A percentile compares a stretch with the other conserved stretches of the same genome.
These are phyloP conservation scores for Aspergillus sp. DNA, from an alignment of 2,329 filamentous ascomycete species.

Conservation along the genomic window DNA sequence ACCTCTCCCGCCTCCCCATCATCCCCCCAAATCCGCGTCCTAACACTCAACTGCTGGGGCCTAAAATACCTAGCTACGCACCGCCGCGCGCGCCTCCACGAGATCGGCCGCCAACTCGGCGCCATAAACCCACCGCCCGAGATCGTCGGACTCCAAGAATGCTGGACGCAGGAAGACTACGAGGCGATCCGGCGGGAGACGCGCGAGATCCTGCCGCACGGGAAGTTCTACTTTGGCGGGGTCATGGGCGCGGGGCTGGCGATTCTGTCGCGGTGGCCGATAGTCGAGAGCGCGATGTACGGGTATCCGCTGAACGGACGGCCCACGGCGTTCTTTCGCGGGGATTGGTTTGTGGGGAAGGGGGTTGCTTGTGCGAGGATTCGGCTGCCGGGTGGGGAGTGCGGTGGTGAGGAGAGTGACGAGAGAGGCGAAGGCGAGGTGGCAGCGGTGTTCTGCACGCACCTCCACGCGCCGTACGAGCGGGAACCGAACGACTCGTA, in stretches of 20 bases:
- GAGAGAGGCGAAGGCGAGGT: constrained; percentile 56
- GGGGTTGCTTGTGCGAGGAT: constrained; percentile 79
- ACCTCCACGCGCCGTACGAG: constrained; percentile 84
- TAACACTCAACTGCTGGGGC: constrained; percentile 96
- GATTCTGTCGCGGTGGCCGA: constrained; percentile 85
- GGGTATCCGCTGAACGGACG: constrained; percentile 85
- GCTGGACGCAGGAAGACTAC: constrained; percentile 83
- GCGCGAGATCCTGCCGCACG: constrained; percentile 67
- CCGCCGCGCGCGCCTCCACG: constrained; percentile 64
- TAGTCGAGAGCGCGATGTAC: constrained; percentile 79
- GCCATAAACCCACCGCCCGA: constrained; percentile 58
- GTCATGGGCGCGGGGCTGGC: constrained; percentile 83
- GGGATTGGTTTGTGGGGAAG: constrained; percentile 95
- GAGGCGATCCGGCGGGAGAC: constrained; percentile 65
- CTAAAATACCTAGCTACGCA: constrained; percentile 76
- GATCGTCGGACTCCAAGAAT: constrained; percentile 91
- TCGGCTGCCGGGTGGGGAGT: constrained; percentile 58
- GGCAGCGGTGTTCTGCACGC: constrained; percentile 86
- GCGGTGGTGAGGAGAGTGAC: too few species aligned
- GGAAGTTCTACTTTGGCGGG: constrained; percentile 86
- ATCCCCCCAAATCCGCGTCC: constrained; percentile 58
- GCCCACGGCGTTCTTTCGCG: constrained; percentile 85
- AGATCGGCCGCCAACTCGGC: constrained; percentile 76
- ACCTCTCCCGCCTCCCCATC: constrained; percentile 5
- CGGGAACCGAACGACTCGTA: constrained; percentile 72